Conservation (phyloP, 768 basidiomycete species). For the Trametes gibbosa region DNA sequence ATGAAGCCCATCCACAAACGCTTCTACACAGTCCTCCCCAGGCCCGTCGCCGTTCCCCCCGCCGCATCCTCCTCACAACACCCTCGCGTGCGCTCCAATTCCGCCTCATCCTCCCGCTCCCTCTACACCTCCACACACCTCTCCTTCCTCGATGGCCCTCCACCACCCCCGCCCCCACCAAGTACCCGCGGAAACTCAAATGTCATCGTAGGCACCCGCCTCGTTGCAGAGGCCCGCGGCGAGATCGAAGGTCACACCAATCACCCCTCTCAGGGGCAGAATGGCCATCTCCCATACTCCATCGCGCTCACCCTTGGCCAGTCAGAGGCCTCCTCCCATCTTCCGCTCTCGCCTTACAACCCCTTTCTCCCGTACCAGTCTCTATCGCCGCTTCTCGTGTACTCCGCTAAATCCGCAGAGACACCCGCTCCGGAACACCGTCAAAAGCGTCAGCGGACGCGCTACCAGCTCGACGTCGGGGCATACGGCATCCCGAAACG, state of each 20-base stretch:
- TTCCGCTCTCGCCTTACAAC: slow-evolving; percentile 31
- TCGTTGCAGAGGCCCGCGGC: slow-evolving; percentile 45
- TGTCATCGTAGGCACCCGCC: slow-evolving; percentile 39
- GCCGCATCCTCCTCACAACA: slow-evolving; percentile 29
- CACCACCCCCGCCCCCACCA: slow-evolving; percentile 36
- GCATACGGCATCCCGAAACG: slow-evolving; percentile 85
- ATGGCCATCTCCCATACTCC: slow-evolving; percentile 36
- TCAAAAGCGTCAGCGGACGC: slow-evolving; percentile 31
- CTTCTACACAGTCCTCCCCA: slow-evolving; percentile 44
- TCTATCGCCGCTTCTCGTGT: slow-evolving; percentile 32
- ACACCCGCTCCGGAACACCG: slow-evolving; percentile 19
- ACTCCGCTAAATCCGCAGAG: slow-evolving; percentile 20
- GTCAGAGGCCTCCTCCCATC: slow-evolving; percentile 30
- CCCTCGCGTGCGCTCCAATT: slow-evolving; percentile 45
- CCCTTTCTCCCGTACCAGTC: slow-evolving; percentile 40
- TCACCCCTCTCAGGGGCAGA: slow-evolving; percentile 34
- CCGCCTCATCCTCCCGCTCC: slow-evolving; percentile 37
- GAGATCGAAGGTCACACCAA: slow-evolving; percentile 39
- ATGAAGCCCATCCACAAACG: slow-evolving; percentile 39
- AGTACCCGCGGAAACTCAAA: slow-evolving; percentile 41
- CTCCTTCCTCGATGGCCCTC: slow-evolving; percentile 41
- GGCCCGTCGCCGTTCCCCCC: slow-evolving; percentile 28
- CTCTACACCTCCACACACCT: slow-evolving; percentile 40
- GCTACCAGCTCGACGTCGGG: slow-evolving; percentile 66
- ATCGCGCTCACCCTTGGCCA: slow-evolving; percentile 46